A percentile compares a stretch with the other conserved stretches of the same genome.
Evolutionary conservation across 768 basidiomycete species (phyloP).

Genomic region (Podaxis carcinomalis): DNA sequence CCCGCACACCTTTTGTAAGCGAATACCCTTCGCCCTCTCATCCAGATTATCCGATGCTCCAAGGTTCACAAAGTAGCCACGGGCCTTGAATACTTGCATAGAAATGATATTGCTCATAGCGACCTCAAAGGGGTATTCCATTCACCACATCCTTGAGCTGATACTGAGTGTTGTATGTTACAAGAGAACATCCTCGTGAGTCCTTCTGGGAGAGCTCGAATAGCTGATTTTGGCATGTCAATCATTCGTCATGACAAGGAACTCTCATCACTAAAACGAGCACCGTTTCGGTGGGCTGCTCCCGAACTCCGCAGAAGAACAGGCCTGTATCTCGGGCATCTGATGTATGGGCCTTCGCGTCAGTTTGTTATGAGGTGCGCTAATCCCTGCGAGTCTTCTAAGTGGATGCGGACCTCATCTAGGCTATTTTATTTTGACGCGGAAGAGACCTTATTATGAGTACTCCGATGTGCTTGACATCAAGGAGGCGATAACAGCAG

Average conservation of each 20-base stretch:
- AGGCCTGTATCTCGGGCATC: neutral
- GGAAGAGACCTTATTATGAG: neutral
- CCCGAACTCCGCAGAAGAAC: conserved; percentile 24
- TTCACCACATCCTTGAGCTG: too few species aligned
- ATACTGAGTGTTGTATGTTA: neutral
- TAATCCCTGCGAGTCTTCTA: conserved; percentile 27
- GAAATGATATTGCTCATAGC: conserved; percentile 12
- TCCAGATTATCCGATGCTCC: neutral
- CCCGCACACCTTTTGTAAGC: neutral
- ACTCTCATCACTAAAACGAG: conserved; percentile 24
- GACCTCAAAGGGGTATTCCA: conserved; percentile 14
- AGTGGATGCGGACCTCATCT: neutral
- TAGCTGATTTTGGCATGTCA: conserved; percentile 13
- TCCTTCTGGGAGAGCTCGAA: conserved; percentile 1
- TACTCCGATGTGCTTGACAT: conserved; percentile 33
- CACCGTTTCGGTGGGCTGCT: conserved; percentile 14
- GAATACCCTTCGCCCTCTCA: neutral
- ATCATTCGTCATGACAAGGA: neutral
- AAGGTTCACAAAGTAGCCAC: conserved; percentile 9
- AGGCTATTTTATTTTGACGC: neutral
- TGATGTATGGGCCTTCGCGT: conserved; percentile 16
- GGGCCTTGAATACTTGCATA: conserved; percentile 13
- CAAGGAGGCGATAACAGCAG: neutral
- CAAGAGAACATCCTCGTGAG: conserved; percentile 13
- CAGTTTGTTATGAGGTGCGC: conserved; percentile 12